phyloP scores from a whole-genome alignment of 129 eudicot species.

The Helianthus annuus region HanXRQr2.0-SUNRISE NC_035433.2:33823733-33824232 shows the following conservation, averaged over 20 bases:
- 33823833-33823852: background rate
- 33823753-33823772: conserved; percentile 19
- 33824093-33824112: conserved; percentile 11
- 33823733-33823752: conserved; percentile 12
- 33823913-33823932: too few species aligned
- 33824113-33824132: conserved; percentile 18
- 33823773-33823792: too few species aligned
- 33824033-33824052: conserved; percentile 24
- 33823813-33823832: too few species aligned
- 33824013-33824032: conserved; percentile 32
- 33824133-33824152: conserved; percentile 33
- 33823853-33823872: too few species aligned
- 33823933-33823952: background rate
- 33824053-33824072: conserved; percentile 29
- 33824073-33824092: background rate
- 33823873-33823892: too few species aligned
- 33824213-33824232: conserved; percentile 25
- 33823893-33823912: too few species aligned
- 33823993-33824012: conserved; percentile 30
- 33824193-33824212: background rate
- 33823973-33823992: conserved; percentile 34
- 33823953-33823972: conserved; percentile 29
- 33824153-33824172: conserved; percentile 16
- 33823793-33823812: too few species aligned
- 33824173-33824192: conserved; percentile 29